Percentiles rank a stretch among this genome's conserved stretches.
phyloP scores from a whole-genome alignment of 2,329 filamentous ascomycete genomes.

The Xylariaceae sp. region DNA sequence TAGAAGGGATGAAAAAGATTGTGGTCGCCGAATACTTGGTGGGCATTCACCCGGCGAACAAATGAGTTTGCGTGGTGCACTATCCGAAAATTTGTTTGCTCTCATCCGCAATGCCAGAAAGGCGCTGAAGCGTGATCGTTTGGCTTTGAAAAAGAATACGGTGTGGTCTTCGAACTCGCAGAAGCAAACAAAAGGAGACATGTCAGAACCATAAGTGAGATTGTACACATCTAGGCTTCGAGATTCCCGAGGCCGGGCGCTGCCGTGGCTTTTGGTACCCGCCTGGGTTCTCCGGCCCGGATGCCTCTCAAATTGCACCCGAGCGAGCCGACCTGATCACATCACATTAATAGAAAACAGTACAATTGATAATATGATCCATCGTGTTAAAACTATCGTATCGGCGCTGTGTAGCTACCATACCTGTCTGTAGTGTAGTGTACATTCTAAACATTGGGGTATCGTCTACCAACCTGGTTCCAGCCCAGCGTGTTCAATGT shows the following conservation, averaged over 20 bases:
- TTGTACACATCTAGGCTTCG: background rate
- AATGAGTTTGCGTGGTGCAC: background rate
- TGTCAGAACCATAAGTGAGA: slow-evolving; percentile 16
- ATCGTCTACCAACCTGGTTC: slow-evolving; percentile 46
- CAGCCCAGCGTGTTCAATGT: slow-evolving; percentile 41
- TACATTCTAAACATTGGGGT: slow-evolving; percentile 46
- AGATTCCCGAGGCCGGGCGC: background rate
- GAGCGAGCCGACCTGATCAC: background rate
- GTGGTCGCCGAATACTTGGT: background rate
- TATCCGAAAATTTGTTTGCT: background rate
- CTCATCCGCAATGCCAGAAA: background rate
- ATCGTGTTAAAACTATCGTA: slow-evolving; percentile 39
- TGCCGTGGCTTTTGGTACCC: background rate
- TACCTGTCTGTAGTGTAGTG: slow-evolving; percentile 40
- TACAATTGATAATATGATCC: slow-evolving; percentile 33
- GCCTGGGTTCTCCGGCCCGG: background rate
- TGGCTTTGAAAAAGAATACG: too few species aligned
- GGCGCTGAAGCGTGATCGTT: background rate
- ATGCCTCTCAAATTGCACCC: background rate
- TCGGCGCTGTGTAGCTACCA: slow-evolving; percentile 42
- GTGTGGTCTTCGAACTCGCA: background rate
- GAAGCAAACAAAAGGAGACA: slow-evolving; percentile 20
- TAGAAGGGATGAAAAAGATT: background rate
- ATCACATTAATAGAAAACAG: background rate
- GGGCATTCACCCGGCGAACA: background rate